Evolutionary conservation across 1,284 basidiomycete genomes (phyloP).

Genomic region (Leccinum pachyderme): DNA sequence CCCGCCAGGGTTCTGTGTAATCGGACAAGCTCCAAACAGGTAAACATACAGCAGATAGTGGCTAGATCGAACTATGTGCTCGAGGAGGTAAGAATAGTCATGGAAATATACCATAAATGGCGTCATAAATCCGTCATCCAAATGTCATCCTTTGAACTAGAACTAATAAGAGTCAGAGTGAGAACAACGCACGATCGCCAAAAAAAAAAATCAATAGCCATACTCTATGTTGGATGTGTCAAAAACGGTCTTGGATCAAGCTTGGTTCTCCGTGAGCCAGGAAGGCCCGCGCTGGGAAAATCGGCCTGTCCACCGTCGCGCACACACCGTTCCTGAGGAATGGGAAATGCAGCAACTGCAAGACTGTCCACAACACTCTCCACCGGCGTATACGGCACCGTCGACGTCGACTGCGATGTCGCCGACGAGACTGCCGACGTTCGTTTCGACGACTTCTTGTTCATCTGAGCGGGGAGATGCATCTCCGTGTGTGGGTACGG

Average conservation of each 20-base stretch:
- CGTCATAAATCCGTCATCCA: background rate
- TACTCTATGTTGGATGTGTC: conserved; percentile 14
- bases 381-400: conserved; percentile 26
- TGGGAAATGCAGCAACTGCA: conserved; percentile 24
- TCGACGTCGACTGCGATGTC: conserved; percentile 36
- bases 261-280: conserved; percentile 19
- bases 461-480: conserved; percentile 20
- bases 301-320: conserved; percentile 14
- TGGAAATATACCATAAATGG: background rate
- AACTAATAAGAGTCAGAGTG: background rate
- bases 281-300: conserved; percentile 30
- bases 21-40: background rate
- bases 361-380: conserved; percentile 22
- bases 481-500: conserved; percentile 31
- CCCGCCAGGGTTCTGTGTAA: background rate
- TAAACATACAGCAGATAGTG: background rate
- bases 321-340: conserved; percentile 19
- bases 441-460: conserved; percentile 26
- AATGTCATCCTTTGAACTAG: background rate
- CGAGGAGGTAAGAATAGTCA: background rate
- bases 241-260: conserved; percentile 27
- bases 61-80: background rate
- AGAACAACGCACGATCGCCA: background rate
- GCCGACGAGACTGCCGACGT: conserved; percentile 32
- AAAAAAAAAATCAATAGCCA: background rate